These are phyloP conservation scores for Gentiana macrophylla DNA, from an alignment of 257 asterid species.

Conservation along the genomic window DNA sequence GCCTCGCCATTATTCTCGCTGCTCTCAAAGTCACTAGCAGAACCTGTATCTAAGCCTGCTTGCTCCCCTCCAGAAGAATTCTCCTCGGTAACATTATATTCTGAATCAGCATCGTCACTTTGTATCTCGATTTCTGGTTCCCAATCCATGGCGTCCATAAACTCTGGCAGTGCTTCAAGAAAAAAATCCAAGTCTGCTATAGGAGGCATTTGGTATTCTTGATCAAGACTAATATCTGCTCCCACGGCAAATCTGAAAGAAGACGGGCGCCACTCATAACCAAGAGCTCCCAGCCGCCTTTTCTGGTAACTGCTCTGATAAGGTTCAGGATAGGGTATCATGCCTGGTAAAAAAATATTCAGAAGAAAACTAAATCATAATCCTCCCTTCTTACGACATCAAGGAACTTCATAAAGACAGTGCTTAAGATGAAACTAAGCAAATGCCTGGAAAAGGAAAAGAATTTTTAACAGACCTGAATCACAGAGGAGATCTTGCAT, in stretches of 20 bases:
- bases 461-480: constrained; percentile 38
- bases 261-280: constrained; percentile 97
- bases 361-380: background rate
- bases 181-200: constrained; percentile 68
- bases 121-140: constrained; percentile 84
- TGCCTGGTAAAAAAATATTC: constrained; percentile 26
- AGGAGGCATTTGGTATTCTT: constrained; percentile 68
- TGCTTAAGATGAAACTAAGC: background rate
- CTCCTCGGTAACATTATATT: constrained; percentile 81
- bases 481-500: constrained; percentile 99
- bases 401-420: background rate
- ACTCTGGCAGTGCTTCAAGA: constrained; percentile 82
- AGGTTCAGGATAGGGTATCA: constrained; percentile 95
- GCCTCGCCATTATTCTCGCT: constrained; percentile 54
- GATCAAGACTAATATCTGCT: constrained; percentile 72
- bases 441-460: background rate
- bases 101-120: constrained; percentile 90
- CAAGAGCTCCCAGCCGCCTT: constrained; percentile 83
- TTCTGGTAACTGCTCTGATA: constrained; percentile 82
- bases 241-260: constrained; percentile 78
- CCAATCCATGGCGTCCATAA: constrained; percentile 89
- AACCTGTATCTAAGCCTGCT: constrained; percentile 40
- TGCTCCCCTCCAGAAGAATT: constrained; percentile 80
- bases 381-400: background rate
- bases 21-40: constrained; percentile 48